phyloP scores from a whole-genome alignment of 129 eudicot genomes.

The Scalesia atractyloides region DNA sequence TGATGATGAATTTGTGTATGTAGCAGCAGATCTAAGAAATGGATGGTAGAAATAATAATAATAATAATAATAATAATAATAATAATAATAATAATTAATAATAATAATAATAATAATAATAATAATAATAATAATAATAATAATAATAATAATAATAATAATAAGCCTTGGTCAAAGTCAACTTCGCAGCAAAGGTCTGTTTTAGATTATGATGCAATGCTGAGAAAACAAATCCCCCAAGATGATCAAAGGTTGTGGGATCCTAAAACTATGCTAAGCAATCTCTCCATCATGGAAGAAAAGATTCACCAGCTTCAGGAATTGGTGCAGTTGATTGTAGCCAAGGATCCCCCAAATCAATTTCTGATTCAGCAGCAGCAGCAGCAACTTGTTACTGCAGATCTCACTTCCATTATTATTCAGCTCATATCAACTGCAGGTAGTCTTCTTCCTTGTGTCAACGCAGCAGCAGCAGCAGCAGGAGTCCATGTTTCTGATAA shows the following conservation, averaged over 20 bases:
- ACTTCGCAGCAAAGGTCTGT: conserved; percentile 37
- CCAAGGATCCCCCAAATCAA: conserved; percentile 48
- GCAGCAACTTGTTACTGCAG: conserved; percentile 79
- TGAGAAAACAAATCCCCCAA: conserved; percentile 44
- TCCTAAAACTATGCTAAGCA: conserved; percentile 68
- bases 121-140: too few species aligned
- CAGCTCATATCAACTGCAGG: conserved; percentile 95
- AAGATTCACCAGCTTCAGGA: conserved; percentile 90
- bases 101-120: too few species aligned
- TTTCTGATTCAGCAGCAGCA: conserved; percentile 74
- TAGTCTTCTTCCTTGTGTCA: conserved; percentile 83
- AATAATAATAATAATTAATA: too few species aligned
- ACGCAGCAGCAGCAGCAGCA: not conserved
- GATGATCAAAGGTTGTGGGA: conserved; percentile 67
- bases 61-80: too few species aligned
- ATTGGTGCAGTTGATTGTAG: conserved; percentile 54
- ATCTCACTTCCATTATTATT: conserved; percentile 83
- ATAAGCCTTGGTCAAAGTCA: conserved; percentile 40
- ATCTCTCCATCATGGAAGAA: conserved; percentile 76
- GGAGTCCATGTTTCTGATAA: conserved; percentile 12
- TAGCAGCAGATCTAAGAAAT: conserved; percentile 36
- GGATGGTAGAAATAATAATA: conserved; percentile 55
- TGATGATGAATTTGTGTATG: not conserved
- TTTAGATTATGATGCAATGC: conserved; percentile 44
- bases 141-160: conserved; percentile 39